These are phyloP conservation scores for Malassezia nana DNA, from an alignment of 1,284 basidiomycete genomes.

Conservation along the genomic window DNA sequence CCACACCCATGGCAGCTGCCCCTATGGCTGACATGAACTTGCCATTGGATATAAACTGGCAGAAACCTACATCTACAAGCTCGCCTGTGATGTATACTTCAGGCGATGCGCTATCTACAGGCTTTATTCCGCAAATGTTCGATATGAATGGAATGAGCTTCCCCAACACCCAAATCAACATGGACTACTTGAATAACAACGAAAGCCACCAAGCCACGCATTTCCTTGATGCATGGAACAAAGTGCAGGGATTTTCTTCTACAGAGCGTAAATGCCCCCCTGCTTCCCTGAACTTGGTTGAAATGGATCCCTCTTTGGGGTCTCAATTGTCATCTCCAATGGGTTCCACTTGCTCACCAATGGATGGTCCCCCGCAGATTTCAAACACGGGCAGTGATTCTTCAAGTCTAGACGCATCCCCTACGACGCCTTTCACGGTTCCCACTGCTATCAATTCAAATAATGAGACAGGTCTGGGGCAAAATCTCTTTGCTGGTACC, in stretches of 20 bases:
- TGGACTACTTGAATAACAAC: neutral
- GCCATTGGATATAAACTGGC: neutral
- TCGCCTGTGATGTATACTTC: neutral
- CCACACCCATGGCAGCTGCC: neutral
- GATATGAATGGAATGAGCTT: neutral
- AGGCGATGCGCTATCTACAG: neutral
- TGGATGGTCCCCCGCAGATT: neutral
- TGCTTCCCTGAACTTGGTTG: conserved; percentile 3
- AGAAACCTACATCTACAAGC: neutral
- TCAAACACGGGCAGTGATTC: neutral
- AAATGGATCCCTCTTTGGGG: neutral
- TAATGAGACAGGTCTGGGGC: neutral
- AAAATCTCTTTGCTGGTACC: neutral
- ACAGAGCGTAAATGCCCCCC: conserved; percentile 8
- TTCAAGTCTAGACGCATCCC: neutral
- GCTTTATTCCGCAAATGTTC: neutral
- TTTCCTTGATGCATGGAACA: conserved; percentile 7
- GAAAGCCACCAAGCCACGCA: neutral
- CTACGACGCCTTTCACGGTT: neutral
- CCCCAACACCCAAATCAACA: neutral
- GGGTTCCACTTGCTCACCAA: neutral
- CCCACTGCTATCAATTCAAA: neutral
- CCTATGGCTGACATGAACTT: neutral
- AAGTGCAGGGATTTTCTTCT: conserved; percentile 13
- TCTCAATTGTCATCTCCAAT: neutral